Percentiles rank a stretch among this genome's conserved stretches.
phyloP scores from a whole-genome alignment of 176 grass and related monocot species.

The Oryza longistaminata region DNA sequence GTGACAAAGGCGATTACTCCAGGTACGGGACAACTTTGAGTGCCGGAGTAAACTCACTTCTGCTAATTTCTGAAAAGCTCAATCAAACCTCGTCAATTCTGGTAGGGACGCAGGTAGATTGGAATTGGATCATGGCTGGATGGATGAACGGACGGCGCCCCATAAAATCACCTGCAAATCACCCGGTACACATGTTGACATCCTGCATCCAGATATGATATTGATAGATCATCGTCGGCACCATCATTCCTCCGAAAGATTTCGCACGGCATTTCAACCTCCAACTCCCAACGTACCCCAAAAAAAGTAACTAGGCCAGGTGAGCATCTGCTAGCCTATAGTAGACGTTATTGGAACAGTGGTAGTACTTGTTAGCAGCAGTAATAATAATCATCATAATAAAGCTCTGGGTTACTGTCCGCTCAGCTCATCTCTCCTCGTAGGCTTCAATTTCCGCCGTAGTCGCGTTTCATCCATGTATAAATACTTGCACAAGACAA shows the following conservation, averaged over 20 bases:
- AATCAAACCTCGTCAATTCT: neutral
- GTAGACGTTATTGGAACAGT: neutral
- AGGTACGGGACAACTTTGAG: slow-evolving; percentile 41
- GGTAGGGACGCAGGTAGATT: neutral
- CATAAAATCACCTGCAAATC: slow-evolving; percentile 35
- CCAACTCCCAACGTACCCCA: slow-evolving; percentile 36
- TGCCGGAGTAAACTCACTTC: slow-evolving; percentile 23
- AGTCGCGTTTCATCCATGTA: neutral
- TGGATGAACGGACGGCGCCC: slow-evolving; percentile 1
- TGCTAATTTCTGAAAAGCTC: slow-evolving; percentile 21
- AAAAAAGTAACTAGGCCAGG: slow-evolving; percentile 20
- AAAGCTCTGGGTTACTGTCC: neutral
- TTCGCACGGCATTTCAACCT: slow-evolving; percentile 12
- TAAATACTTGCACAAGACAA: neutral
- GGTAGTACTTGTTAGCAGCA: neutral
- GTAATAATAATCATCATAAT: neutral
- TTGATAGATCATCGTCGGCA: neutral
- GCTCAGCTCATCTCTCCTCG: neutral
- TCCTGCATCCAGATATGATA: neutral
- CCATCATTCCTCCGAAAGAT: neutral
- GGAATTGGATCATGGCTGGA: neutral
- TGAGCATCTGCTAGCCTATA: neutral
- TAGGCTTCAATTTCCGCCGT: neutral
- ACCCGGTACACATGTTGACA: neutral
- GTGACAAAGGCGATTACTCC: slow-evolving; percentile 39